These are phyloP conservation scores for Heliamphora exappendiculata DNA, from an alignment of 148 eudicot genomes.

Conservation along the genomic window DNA sequence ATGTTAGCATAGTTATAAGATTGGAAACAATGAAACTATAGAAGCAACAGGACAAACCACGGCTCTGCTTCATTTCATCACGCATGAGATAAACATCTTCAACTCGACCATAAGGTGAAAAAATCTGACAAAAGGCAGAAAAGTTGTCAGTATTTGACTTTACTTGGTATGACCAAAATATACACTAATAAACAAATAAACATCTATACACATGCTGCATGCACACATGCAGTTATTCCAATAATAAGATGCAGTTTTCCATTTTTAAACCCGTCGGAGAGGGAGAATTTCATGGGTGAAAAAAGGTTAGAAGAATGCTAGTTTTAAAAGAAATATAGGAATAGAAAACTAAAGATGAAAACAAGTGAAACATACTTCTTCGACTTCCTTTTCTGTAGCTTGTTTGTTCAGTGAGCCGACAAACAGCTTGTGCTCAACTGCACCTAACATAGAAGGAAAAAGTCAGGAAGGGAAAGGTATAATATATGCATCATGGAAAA, in stretches of 20 bases:
- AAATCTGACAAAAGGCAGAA: slow-evolving; percentile 55
- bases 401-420: slow-evolving; percentile 84
- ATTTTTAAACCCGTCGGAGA: too few species aligned
- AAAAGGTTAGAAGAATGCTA: too few species aligned
- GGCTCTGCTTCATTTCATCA: slow-evolving; percentile 90
- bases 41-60: slow-evolving; percentile 51
- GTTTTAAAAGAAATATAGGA: too few species aligned
- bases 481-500: too few species aligned
- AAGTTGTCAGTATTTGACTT: not conserved
- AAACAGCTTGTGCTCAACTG: slow-evolving; percentile 89
- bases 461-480: not conserved
- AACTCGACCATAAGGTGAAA: slow-evolving; percentile 75
- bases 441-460: slow-evolving; percentile 35
- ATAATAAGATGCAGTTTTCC: too few species aligned
- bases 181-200: too few species aligned
- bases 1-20: not conserved
- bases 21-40: not conserved
- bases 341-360: not conserved
- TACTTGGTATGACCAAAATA: not conserved
- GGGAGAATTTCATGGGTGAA: too few species aligned
- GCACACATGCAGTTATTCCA: not conserved
- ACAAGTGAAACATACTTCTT: slow-evolving; percentile 52
- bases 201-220: too few species aligned
- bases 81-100: slow-evolving; percentile 99
- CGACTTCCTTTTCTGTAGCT: slow-evolving; percentile 88